Conservation (phyloP, 371 early-diverging fungal species). For the Cokeromyces recurvatus region DNA sequence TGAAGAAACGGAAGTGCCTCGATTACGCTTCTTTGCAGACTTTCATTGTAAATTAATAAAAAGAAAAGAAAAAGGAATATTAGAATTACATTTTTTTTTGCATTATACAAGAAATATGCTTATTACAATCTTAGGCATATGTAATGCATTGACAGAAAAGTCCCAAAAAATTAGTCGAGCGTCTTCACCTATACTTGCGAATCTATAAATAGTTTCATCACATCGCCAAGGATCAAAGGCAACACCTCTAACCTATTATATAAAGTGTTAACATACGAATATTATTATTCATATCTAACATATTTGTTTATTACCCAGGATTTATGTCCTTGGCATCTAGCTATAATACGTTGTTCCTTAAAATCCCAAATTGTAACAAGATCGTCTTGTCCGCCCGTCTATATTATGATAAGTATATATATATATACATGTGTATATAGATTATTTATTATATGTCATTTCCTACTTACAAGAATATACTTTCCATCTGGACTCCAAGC, state of each 20-base stretch:
- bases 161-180: slow-evolving; percentile 87
- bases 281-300: too few relatives aligned
- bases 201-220: slow-evolving; percentile 78
- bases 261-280: too few relatives aligned
- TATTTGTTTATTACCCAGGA: slow-evolving; percentile 90
- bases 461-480: slow-evolving; percentile 73
- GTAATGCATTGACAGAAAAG: slow-evolving; percentile 76
- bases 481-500: slow-evolving; percentile 92
- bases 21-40: slow-evolving; percentile 25
- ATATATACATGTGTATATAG: background rate
- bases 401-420: background rate
- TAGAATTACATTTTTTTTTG: slow-evolving; percentile 2
- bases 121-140: slow-evolving; percentile 70
- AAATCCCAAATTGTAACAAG: slow-evolving; percentile 88
- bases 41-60: too few relatives aligned
- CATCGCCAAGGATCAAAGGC: slow-evolving; percentile 91
- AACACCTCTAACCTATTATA: slow-evolving; percentile 61
- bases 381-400: slow-evolving; percentile 95
- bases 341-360: too few relatives aligned
- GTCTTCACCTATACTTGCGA: slow-evolving; percentile 92
- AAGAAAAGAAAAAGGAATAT: background rate
- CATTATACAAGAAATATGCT: too few relatives aligned
- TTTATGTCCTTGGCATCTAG: slow-evolving; percentile 92
- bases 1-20: slow-evolving; percentile 41
- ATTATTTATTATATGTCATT: too few relatives aligned